Conservation (phyloP, 164 flowering plant species). For the grape (Vitis vinifera) region ASM3070453v1 NC_081808.1:731001-731500, state of each 20-base stretch:
- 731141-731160: constrained; percentile 6
- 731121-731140: constrained; percentile 96
- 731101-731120: constrained; percentile 97
- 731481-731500: constrained; percentile 79
- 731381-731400: constrained; percentile 1
- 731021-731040: constrained; percentile 73
- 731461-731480: constrained; percentile 68
- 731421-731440: constrained; percentile 14
- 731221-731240: neutral
- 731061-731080: constrained; percentile 72
- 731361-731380: neutral
- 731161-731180: neutral
- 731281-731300: constrained; percentile 94
- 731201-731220: neutral
- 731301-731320: constrained; percentile 68
- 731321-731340: constrained; percentile 79
- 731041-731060: constrained; percentile 65
- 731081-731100: constrained; percentile 97
- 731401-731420: neutral
- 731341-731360: constrained; percentile 56
- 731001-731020: constrained; percentile 53
- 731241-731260: constrained; percentile 50
- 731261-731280: constrained; percentile 99
- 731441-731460: constrained; percentile 54
- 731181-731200: neutral